Evolutionary conservation across 2,329 filamentous ascomycete genomes (phyloP), one percentile per base, ranked within the genome.

Genomic region (Venturia pyrina): DNA sequence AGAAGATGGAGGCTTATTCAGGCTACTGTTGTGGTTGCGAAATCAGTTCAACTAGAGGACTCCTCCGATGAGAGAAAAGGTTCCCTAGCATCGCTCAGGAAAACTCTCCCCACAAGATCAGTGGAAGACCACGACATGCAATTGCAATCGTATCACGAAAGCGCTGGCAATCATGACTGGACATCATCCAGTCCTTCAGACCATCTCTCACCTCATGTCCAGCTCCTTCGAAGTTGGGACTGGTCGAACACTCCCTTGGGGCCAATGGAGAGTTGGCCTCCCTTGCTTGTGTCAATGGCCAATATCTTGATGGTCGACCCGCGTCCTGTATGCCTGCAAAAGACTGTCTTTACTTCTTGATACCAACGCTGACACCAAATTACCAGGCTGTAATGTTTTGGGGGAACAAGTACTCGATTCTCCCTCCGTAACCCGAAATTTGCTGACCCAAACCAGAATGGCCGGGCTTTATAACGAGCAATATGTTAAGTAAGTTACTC

Each of bases 251-350:
- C 59, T n/a, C 24, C 60, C 5, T 57, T 63, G 19, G 65, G 65
- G 6, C 44, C 65, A 17, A 48, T 66, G 40, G 40, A 64, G 28
- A 50, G 11, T n/a, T 66, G 65, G 65, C 63, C 65, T 41, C 44
- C 59, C 17, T 32, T 41, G 24, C 60, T 89, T 65, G 82, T 87
- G 65, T 81, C 80, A 66, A 86, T 89, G 82, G 83, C 85, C n/a
- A 89, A 88, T 71, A 75, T 89, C 66, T 80, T 90, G 67, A 88
- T 89, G 85, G 86, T 82, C 11, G 87, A 83, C 67, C 87, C 87
- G 13, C 83, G 89, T 70, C 66, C 66, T 34, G 59, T 62, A 62
- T 41, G 59, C 41, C 59, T 34, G 48, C 6, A 17, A 32, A 32
- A 62, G 5, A 15, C 17, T 60, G 17, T 19, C 19, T 41, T 8